phyloP scores from a whole-genome alignment of 331 rosid species.

The Pyrus hybrid region DNA sequence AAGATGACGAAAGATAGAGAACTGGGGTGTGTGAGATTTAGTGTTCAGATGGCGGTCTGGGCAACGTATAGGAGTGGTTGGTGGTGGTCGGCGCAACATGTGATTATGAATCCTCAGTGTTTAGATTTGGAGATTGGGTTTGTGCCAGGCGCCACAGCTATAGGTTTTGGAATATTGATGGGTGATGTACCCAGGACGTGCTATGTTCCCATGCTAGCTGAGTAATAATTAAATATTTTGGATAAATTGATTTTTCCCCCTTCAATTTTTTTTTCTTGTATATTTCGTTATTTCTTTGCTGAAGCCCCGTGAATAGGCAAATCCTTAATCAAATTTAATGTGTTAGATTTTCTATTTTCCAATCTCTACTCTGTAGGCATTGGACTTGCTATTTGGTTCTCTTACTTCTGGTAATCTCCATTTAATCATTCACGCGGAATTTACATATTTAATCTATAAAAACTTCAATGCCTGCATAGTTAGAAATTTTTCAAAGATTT shows the following conservation, averaged over 20 bases:
- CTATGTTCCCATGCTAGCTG: constrained; percentile 7
- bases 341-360: too few species aligned
- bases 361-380: too few species aligned
- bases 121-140: constrained; percentile 3
- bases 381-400: too few species aligned
- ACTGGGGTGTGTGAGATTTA: neutral
- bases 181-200: constrained; percentile 1
- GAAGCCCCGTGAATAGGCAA: too few species aligned
- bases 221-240: neutral
- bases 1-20: neutral
- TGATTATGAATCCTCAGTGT: constrained; percentile 5
- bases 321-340: too few species aligned
- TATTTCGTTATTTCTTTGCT: neutral
- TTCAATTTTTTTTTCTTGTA: neutral
- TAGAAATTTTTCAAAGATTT: too few species aligned
- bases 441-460: too few species aligned
- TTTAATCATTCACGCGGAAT: too few species aligned
- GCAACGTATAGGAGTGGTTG: neutral
- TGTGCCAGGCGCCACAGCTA: neutral
- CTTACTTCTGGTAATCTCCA: too few species aligned
- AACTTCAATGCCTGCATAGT: too few species aligned
- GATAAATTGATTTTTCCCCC: too few species aligned
- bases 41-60: constrained; percentile 5
- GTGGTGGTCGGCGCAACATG: neutral
- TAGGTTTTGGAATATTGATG: constrained; percentile 5